Evolutionary conservation across 1,284 basidiomycete species (phyloP), one percentile per base, ranked within the genome.

Genomic region (Cryptococcus neoformans): DNA sequence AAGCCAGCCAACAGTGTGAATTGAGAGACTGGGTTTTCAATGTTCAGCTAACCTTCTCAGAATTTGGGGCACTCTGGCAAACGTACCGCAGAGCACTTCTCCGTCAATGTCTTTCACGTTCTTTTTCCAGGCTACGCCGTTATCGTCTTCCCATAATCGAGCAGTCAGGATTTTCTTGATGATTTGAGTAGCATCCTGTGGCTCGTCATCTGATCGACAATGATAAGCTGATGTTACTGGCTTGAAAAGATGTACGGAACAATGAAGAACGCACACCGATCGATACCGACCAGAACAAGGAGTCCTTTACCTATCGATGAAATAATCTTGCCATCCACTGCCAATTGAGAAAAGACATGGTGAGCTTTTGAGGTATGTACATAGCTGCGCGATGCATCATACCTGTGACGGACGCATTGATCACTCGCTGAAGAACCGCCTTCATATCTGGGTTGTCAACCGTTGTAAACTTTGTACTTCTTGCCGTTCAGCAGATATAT

Each of bases 1-100:
- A 90, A 92, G 63, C 87, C 87, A n/a, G 90, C 92, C 67, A 92
- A 79, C 14, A 95, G 81, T 0, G 92, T 95, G 74, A 95, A 95
- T 66, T 95, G 92, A 6, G 60, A 62, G 12, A 64, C 62, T 63
- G 16, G n/a, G 9, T n/a, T 46, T 44, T 49, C 44, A 39, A 38
- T 36, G 16, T 42, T 34, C 40, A 51, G 47, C 44, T 14, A 5
- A 1, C 14, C 35, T 11, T 48, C 11, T 28, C 44, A 34, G 36
- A 50, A 28, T 37, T n/a, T 35, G n/a, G 39, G 34, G 41, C 12
- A 11, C 42, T 42, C 21, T 10, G 17, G 21, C 36, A 17, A 34
- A 68, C 75, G 21, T 44, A 79, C 78, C 89, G 65, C 91, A 93
- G 28, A 95, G 82, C 11, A 95, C 83, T 55, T 93, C 90, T 53